Conservation (phyloP, 2,329 filamentous ascomycete genomes). For the Cercospora zeina region DNA sequence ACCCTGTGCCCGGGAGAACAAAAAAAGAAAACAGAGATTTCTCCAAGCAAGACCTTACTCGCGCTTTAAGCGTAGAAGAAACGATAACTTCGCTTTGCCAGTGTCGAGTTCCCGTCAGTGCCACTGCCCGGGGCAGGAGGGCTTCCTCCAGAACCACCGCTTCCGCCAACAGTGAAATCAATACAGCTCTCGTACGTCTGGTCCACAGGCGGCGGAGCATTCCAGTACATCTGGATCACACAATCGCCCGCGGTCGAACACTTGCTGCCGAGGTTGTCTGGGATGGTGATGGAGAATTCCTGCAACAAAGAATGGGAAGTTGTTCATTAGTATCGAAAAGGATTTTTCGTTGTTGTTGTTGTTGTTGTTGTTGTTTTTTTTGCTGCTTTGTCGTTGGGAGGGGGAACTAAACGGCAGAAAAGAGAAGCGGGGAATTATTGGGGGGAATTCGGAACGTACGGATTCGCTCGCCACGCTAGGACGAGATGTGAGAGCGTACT, state of each 20-base stretch:
- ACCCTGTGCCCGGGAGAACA: not conserved
- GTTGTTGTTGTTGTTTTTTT: too few relatives aligned
- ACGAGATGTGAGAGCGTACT: slow-evolving; percentile 54
- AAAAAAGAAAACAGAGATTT: not conserved
- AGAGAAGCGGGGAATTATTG: too few relatives aligned
- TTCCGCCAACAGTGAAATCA: slow-evolving; percentile 53
- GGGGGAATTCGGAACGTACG: too few relatives aligned
- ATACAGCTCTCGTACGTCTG: slow-evolving; percentile 66
- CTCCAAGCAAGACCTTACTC: not conserved
- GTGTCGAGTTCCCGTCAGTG: not conserved
- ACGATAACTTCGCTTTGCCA: not conserved
- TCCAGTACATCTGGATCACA: slow-evolving; percentile 65
- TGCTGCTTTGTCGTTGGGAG: too few relatives aligned
- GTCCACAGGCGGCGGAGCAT: slow-evolving; percentile 50
- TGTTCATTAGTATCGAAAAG: not conserved
- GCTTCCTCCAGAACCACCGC: not conserved
- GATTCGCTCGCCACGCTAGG: slow-evolving; percentile 48
- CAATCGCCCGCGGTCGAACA: slow-evolving; percentile 54
- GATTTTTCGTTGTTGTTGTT: not conserved
- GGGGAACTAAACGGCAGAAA: too few relatives aligned
- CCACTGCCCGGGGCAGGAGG: not conserved
- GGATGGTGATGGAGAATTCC: slow-evolving; percentile 57
- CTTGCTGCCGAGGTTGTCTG: slow-evolving; percentile 49
- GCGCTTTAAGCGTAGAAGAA: not conserved
- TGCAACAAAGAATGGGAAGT: slow-evolving; percentile 30